A percentile compares a stretch with the other conserved stretches of the same genome.
These are phyloP conservation scores for Apiospora kogelbergensis DNA, from an alignment of 2,329 filamentous ascomycete genomes.

Conservation along the genomic window DNA sequence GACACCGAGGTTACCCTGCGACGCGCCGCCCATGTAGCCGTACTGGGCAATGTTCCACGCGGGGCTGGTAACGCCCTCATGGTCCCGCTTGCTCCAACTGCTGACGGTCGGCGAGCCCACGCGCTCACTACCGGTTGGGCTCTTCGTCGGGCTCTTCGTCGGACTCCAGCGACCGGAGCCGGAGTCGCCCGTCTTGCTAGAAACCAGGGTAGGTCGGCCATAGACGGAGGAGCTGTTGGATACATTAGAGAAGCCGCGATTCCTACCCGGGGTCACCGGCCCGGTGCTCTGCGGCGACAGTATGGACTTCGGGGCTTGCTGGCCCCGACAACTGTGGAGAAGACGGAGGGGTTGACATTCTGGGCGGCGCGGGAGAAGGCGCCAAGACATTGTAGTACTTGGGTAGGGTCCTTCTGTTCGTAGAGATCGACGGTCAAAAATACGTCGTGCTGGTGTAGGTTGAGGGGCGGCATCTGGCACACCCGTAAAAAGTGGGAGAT, in stretches of 20 bases:
- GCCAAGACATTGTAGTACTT: constrained; percentile 88
- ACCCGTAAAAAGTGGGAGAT: constrained; percentile 93
- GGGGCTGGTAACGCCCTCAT: constrained; percentile 78
- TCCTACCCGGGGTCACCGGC: constrained; percentile 45
- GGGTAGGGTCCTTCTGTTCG: constrained; percentile 92
- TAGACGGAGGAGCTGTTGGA: constrained; percentile 58
- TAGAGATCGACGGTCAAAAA: constrained; percentile 97
- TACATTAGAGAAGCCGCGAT: constrained; percentile 52
- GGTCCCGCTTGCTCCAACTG: constrained; percentile 85
- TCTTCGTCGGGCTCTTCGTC: constrained; percentile 64
- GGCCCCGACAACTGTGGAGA: constrained; percentile 73
- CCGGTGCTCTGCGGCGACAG: constrained; percentile 70
- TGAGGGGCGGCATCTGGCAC: constrained; percentile 81
- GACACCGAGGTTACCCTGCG: constrained; percentile 92
- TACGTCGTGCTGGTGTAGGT: constrained; percentile 87
- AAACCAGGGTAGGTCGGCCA: constrained; percentile 38
- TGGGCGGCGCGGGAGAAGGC: constrained; percentile 90
- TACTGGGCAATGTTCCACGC: constrained; percentile 99
- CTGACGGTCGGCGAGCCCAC: constrained; percentile 63
- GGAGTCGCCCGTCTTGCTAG: constrained; percentile 55
- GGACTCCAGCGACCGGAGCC: no score
- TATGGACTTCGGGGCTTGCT: constrained; percentile 60
- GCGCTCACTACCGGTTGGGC: constrained; percentile 50
- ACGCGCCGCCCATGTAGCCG: constrained; percentile 96
- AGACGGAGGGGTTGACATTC: constrained; percentile 68